Conservation (phyloP, 2,329 filamentous ascomycete genomes). For the Ophiostoma angusticollis region DNA sequence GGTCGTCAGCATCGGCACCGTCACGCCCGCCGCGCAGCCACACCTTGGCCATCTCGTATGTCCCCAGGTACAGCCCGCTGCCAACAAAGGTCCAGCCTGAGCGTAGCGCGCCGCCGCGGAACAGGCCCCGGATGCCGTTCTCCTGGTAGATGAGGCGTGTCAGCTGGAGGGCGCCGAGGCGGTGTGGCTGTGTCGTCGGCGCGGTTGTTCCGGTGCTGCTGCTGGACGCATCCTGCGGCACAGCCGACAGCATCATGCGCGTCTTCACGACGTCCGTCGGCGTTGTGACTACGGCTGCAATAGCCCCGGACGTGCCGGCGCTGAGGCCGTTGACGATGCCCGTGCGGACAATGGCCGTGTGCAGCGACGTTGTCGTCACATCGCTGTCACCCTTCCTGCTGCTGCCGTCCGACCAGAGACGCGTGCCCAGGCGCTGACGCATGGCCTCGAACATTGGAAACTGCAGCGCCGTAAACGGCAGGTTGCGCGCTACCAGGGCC, state of each 20-base stretch:
- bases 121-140: constrained; percentile 60
- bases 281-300: constrained; percentile 73
- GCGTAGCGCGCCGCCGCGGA: constrained; percentile 61
- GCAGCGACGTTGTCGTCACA: too few species aligned
- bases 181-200: constrained; percentile 19
- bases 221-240: constrained; percentile 27
- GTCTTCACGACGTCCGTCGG: constrained; percentile 87
- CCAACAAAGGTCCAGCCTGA: constrained; percentile 72
- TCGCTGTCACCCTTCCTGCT: constrained; percentile 5
- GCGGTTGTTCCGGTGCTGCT: constrained; percentile 18
- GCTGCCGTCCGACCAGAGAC: constrained; percentile 14
- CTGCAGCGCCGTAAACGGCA: constrained; percentile 79
- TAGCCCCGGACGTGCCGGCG: constrained; percentile 59
- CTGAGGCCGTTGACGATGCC: constrained; percentile 59
- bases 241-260: constrained; percentile 69
- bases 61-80: constrained; percentile 71
- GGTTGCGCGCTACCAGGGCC: constrained; percentile 66
- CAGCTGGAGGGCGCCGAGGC: constrained; percentile 41
- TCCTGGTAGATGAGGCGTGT: constrained; percentile 52
- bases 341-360: constrained; percentile 58
- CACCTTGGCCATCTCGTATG: constrained; percentile 68
- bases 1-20: constrained; percentile 25
- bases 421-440: constrained; percentile 38
- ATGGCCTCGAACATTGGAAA: constrained; percentile 76
- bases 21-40: constrained; percentile 40